phyloP scores from a whole-genome alignment of 805 yeast genomes.

The Lipomyces sp. region DNA sequence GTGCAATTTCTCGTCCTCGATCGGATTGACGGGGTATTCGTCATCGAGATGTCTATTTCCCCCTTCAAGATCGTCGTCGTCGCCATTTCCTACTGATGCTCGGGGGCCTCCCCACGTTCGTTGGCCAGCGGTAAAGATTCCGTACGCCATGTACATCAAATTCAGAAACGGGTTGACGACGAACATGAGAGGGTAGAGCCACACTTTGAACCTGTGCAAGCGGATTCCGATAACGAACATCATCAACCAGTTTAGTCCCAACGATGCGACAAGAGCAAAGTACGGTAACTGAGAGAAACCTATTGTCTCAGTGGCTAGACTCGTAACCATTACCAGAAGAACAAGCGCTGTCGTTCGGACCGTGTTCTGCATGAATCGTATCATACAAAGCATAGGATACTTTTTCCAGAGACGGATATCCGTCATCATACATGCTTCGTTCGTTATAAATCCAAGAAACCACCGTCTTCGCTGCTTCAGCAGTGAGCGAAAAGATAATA shows the following conservation, averaged over 20 bases:
- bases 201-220: conserved; percentile 17
- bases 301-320: conserved; percentile 4
- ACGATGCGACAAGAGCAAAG: conserved; percentile 10
- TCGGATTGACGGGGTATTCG: conserved; percentile 6
- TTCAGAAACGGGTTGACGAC: conserved; percentile 21
- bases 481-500: conserved; percentile 12
- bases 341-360: conserved; percentile 24
- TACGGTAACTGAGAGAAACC: conserved; percentile 11
- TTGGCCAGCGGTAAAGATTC: conserved; percentile 25
- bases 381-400: conserved; percentile 24
- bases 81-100: conserved; percentile 15
- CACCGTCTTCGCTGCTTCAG: conserved; percentile 27
- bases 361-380: conserved; percentile 27
- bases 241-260: conserved; percentile 22
- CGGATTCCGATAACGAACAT: conserved; percentile 20
- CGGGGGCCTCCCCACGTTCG: conserved; percentile 29
- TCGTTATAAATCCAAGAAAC: conserved; percentile 26
- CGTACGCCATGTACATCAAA: conserved; percentile 25
- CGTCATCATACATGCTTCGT: conserved; percentile 27
- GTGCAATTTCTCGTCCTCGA: not conserved
- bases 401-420: conserved; percentile 26
- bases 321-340: conserved; percentile 12
- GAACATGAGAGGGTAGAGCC: conserved; percentile 26
- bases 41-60: conserved; percentile 3
- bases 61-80: not conserved